Conservation (phyloP, 164 flowering plant genomes). For the Kingdonia uniflora region DNA sequence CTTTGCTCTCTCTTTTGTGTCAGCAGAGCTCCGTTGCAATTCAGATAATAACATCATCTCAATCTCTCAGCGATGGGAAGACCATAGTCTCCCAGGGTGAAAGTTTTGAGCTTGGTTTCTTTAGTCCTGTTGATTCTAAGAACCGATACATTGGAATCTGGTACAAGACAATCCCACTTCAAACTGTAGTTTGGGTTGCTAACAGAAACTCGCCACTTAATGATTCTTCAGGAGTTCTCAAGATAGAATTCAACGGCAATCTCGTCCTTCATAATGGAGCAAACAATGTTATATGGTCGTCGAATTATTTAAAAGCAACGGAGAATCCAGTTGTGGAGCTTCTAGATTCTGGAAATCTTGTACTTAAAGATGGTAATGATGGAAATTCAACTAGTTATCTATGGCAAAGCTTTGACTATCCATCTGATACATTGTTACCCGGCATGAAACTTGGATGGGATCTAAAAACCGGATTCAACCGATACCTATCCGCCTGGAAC, state of each 20-base stretch:
- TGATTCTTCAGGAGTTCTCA: conserved; percentile 5
- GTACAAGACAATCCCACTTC: conserved; percentile 8
- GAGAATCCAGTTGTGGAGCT: conserved; percentile 11
- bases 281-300: conserved; percentile 13
- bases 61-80: conserved; percentile 11
- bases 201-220: conserved; percentile 10
- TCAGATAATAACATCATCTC: conserved; percentile 5
- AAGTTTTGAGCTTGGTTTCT: conserved; percentile 16
- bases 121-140: conserved; percentile 9
- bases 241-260: not conserved
- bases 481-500: conserved; percentile 27
- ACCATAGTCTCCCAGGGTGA: conserved; percentile 5
- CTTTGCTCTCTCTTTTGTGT: not conserved
- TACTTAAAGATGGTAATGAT: conserved; percentile 10
- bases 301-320: conserved; percentile 1
- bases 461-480: conserved; percentile 8
- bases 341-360: conserved; percentile 24
- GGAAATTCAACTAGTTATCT: conserved; percentile 2
- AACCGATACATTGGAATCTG: conserved; percentile 16
- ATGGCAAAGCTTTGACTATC: conserved; percentile 44
- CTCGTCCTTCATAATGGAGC: conserved; percentile 4
- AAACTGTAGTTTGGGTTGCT: conserved; percentile 10
- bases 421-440: conserved; percentile 22
- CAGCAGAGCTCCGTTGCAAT: not conserved
- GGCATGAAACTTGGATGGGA: conserved; percentile 28